Conservation (phyloP, 1,284 basidiomycete genomes). For the Ustilago sp. region DNA sequence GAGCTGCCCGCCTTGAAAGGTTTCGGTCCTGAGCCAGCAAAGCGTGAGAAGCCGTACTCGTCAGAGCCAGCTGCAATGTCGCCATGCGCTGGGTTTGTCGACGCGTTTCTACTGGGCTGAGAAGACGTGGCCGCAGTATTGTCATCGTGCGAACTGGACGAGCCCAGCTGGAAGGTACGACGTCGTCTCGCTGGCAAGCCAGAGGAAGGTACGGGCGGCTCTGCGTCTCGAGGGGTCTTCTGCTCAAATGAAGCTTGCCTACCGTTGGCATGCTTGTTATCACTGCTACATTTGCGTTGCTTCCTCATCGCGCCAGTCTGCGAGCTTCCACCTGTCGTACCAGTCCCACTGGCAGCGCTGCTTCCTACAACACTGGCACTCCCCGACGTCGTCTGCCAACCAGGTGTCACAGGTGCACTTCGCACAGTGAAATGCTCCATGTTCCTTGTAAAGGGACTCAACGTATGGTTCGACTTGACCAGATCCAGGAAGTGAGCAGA, state of each 20-base stretch:
- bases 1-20: constrained; percentile 25
- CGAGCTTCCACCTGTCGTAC: constrained; percentile 43
- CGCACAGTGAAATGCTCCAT: constrained; percentile 65
- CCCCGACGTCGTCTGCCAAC: constrained; percentile 35
- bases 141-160: constrained; percentile 16
- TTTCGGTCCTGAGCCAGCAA: constrained; percentile 30
- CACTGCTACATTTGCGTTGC: constrained; percentile 6
- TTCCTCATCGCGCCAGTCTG: constrained; percentile 23
- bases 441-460: constrained; percentile 62
- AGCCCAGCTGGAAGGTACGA: constrained; percentile 46
- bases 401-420: constrained; percentile 60
- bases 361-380: constrained; percentile 43
- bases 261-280: background rate
- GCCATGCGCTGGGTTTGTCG: constrained; percentile 7
- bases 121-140: background rate
- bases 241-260: constrained; percentile 5
- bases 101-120: background rate
- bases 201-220: constrained; percentile 1
- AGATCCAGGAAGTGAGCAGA: constrained; percentile 62
- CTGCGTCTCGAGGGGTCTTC: constrained; percentile 10
- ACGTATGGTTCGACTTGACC: constrained; percentile 63
- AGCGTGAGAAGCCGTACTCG: constrained; percentile 28
- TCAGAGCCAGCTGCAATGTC: constrained; percentile 1
- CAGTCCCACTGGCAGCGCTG: constrained; percentile 47
- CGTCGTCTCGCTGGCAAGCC: constrained; percentile 37